phyloP scores from a whole-genome alignment of 73 alveolate species.

The Stentor roeselii region DNA sequence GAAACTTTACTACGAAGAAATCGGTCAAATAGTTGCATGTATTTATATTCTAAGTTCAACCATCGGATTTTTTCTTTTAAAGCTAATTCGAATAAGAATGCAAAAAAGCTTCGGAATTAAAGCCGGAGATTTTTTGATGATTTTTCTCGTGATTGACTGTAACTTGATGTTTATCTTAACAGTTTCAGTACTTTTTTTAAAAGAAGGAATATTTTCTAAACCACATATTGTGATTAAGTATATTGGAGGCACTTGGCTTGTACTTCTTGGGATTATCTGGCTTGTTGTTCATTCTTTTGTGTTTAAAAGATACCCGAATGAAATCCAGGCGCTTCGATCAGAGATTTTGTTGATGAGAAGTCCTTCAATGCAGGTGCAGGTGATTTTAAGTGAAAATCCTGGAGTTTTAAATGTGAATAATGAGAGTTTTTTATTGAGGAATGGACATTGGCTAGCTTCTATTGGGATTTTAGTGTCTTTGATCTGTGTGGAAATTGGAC shows the following conservation, averaged over 20 bases:
- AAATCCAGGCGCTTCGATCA: neutral
- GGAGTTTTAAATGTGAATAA: neutral
- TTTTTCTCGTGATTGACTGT: neutral
- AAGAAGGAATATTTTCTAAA: neutral
- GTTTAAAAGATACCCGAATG: constrained; percentile 17
- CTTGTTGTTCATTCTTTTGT: neutral
- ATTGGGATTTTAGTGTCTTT: neutral
- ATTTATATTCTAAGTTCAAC: neutral
- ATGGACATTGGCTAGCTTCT: neutral
- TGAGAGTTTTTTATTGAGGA: neutral
- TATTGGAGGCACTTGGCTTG: neutral
- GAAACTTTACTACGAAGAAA: neutral
- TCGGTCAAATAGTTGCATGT: neutral
- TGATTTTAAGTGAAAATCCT: neutral
- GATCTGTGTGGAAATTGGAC: neutral
- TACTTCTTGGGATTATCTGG: neutral
- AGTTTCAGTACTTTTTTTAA: neutral
- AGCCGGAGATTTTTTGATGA: neutral
- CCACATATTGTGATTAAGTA: neutral
- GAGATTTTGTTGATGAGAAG: neutral
- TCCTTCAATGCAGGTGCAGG: neutral
- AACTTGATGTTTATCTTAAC: neutral
- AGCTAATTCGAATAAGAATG: neutral
- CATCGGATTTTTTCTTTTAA: neutral
- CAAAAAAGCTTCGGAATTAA: neutral